Base-by-base conservation (phyloP, 2,329 filamentous ascomycete species). In the Aspergillus sojae region DNA sequence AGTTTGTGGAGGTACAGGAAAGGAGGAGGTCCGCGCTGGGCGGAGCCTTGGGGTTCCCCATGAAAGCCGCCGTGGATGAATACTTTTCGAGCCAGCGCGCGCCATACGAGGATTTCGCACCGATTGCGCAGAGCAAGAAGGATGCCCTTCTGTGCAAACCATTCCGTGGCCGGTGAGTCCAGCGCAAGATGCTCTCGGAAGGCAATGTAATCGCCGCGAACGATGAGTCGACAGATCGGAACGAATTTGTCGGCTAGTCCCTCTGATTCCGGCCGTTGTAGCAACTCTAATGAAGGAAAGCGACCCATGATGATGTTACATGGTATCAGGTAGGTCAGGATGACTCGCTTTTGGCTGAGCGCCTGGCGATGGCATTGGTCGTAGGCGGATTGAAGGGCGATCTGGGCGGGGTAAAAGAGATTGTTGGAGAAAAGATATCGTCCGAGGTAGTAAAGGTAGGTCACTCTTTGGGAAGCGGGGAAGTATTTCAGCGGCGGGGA, bases 381-480 rank as follows among this genome's bases (percentile, higher is more conserved):
- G 77, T 96, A 97, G 3, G 94, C 92, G 30, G 89, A 85, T 72
- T 96, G 87, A 7, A 97, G 82, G 41, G 90, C 92, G 56, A 88
- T 82, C 58, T 90, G 87, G 0, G 94, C 93, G 30, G 91, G 89
- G 65, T 87, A 88, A 77, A 93, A 97, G 74, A 96, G 90, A 68
- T 89, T 91, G 76, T 92, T 94, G 67, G 91, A 88, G 75, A 96
- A 93, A 73, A 94, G 88, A 79, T 94, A 97, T 63, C 93, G 90
- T 21, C 94, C 94, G 6, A 98, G 89, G 75, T 97, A 97, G 80
- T 97, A 97, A 16, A 98, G 88, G 71, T 94, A 98, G 4, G 93
- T 96, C 57, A 97, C 93, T 56, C 93, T 88, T 75, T 98, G 92
- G 6, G 91, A 86, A 26, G 92, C 92, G 2, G 94, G 93, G 73